Evolutionary conservation across 2,329 filamentous ascomycete genomes (phyloP), one percentile per base, ranked within the genome.

Genomic region (Eurotiales sp.): DNA sequence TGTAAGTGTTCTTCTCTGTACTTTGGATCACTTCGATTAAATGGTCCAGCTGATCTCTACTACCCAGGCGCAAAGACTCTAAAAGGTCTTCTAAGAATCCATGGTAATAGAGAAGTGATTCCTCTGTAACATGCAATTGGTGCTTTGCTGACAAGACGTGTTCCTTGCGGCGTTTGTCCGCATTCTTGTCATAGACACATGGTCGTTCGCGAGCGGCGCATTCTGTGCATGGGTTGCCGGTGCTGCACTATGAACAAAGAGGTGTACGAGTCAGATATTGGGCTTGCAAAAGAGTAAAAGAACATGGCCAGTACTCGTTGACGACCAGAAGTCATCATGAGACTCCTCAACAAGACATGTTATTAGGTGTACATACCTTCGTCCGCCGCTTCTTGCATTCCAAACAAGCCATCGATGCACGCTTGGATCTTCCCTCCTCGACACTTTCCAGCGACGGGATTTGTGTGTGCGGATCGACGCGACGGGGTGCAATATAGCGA

Each of bases 301-400:
- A 32, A 32, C 19, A 14, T 8, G 27, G 12, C 30, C 14, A n/a
- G 2, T 30, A 34, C 15, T 12, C 10, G 11, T 12, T 12, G 4
- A 34, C 5, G 12, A n/a, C 32, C 5, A 19, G 32, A 17, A 8
- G n/a, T 8, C 32, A 36, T 36, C n/a, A n/a, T 17, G 32, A 36
- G n/a, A n/a, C n/a, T n/a, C n/a, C n/a, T n/a, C n/a, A n/a, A n/a
- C n/a, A n/a, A n/a, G 30, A n/a, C 5, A n/a, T 34, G 12, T 11
- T 34, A 2, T 15, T 12, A 12, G 2, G n/a, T 17, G 39, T 27
- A 32, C 39, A 37, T 67, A 71, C 68, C 65, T 64, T 70, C 42
- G 65, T 70, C 37, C 68, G 65, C 47, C 66, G 61, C 50, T 58
- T 62, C 55, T 71, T 65, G 56, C 68, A 71, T 55, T 70, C 66